phyloP scores from a whole-genome alignment of 768 basidiomycete genomes.

The Lactarius quietus region DNA sequence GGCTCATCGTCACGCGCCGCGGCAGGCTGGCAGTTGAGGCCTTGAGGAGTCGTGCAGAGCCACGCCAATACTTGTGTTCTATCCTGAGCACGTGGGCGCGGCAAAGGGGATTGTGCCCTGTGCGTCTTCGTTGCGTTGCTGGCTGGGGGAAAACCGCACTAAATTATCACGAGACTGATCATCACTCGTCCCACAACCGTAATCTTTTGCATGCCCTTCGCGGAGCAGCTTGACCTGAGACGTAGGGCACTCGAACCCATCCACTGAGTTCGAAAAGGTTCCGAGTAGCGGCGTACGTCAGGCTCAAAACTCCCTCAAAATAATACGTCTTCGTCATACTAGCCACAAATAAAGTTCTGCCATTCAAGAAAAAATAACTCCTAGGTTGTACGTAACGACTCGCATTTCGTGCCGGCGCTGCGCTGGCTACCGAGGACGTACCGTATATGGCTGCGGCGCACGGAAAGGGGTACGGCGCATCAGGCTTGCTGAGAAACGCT shows the following conservation, averaged over 20 bases:
- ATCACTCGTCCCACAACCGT: conserved; percentile 8
- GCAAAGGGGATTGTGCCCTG: conserved; percentile 20
- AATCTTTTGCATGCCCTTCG: conserved; percentile 8
- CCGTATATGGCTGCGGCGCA: conserved; percentile 8
- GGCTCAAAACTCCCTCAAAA: background rate
- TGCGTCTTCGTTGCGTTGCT: background rate
- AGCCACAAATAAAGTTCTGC: no score
- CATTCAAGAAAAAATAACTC: no score
- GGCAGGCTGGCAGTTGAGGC: no score
- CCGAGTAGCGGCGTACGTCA: background rate
- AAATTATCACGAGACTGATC: conserved; percentile 11
- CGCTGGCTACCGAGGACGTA: background rate
- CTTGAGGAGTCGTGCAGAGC: background rate
- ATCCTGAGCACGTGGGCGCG: conserved; percentile 14
- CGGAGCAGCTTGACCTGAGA: conserved; percentile 7
- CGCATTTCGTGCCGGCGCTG: conserved; percentile 12
- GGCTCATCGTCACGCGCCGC: conserved; percentile 9
- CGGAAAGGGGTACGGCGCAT: background rate
- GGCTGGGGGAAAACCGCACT: no score
- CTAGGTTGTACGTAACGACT: background rate
- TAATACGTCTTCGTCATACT: background rate
- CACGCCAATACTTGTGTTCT: conserved; percentile 1
- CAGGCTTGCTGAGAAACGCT: conserved; percentile 12
- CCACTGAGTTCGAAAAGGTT: background rate
- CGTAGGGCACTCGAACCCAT: conserved; percentile 9